Evolutionary conservation across 768 basidiomycete genomes (phyloP), one percentile per base, ranked within the genome.

Genomic region (Tylopilus intermedius): DNA sequence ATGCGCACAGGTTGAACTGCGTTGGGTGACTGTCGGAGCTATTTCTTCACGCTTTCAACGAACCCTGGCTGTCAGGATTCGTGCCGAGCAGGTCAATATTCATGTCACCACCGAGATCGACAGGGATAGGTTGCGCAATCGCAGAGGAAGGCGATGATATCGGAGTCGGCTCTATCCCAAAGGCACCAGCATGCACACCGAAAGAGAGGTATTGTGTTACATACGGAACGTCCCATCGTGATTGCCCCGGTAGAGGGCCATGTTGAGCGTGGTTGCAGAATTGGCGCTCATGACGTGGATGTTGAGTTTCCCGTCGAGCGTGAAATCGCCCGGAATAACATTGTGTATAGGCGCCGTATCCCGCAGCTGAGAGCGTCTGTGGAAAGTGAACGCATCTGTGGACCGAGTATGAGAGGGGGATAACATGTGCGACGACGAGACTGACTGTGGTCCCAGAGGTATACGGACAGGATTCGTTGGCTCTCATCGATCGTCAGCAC

Each of bases 321-420:
- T 88, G 64, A 88, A 96, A 71, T 99, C 96, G 21, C 90, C 91
- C 0, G 94, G 94, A 9, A 98, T 80, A 47, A 94, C 84, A 64
- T 96, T 96, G 55, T 80, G 72, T 21, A 96, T 76, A 29, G 74
- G 75, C 26, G 67, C 58, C 7, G 79, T 68, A 71, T 89, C 84
- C 47, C 69, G 74, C 59, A 89, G 75, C 7, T 78, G 69, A 6
- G 72, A 67, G 5, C 79, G 72, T 48, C 75, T 73, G 54, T 74
- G 61, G 62, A 83, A 90, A 0, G 62, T 55, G 57, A 86, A 92
- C 14, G 72, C 70, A 37, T 80, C 88, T 91, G 47, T 7, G 27
- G n/a, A 33, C 42, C 56, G 29, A 35, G 52, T 40, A 39, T 58
- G 43, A 45, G 42, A 30, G 43, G 45, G 42, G 49, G 49, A 35